Evolutionary conservation across 1,284 basidiomycete genomes (phyloP), one percentile per base, ranked within the genome.

Genomic region (Meira nashicola): DNA sequence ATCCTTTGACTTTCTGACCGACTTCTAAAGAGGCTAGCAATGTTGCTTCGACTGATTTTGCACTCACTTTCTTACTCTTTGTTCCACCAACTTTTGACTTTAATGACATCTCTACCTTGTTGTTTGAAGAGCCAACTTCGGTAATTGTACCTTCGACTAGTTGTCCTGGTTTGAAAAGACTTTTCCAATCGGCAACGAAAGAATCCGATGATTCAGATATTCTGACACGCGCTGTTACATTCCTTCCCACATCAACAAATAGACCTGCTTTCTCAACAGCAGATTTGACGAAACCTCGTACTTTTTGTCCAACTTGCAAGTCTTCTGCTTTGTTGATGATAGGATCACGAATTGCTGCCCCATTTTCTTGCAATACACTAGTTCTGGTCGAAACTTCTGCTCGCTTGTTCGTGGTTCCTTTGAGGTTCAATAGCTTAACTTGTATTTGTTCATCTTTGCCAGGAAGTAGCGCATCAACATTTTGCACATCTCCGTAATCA

Each of bases 171-270:
- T 84, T 81, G 79, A 97, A 97, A 4, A 83, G 84, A 39, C 83
- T 80, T 80, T 93, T 88, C 93, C 94, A 98, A 55, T 97, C 93
- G 79, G 96, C 94, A 87, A 78, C 93, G 88, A 77, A 94, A 90
- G 37, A 67, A 61, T 78, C 76, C 38, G 75, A 74, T 12, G 95
- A 83, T 80, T 96, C 91, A 77, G 86, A 88, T 77, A 97, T 97
- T 80, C 94, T 92, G 23, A 97, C 87, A 21, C 94, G 86, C 55
- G 89, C 93, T 71, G 92, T 90, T 38, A 95, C 81, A 51, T 84
- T 84, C 52, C 88, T 84, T 15, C 90, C 91, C 21, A 98, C 80
- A 41, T 86, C 85, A 3, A 98, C 90, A 73, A 95, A 97, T n/a
- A 98, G 78, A 14, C 94, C 94, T 70, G 88, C 86, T 23, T 70